Evolutionary conservation across 2,329 filamentous ascomycete genomes (phyloP).

Genomic region (Xylariaceae sp.): DNA sequence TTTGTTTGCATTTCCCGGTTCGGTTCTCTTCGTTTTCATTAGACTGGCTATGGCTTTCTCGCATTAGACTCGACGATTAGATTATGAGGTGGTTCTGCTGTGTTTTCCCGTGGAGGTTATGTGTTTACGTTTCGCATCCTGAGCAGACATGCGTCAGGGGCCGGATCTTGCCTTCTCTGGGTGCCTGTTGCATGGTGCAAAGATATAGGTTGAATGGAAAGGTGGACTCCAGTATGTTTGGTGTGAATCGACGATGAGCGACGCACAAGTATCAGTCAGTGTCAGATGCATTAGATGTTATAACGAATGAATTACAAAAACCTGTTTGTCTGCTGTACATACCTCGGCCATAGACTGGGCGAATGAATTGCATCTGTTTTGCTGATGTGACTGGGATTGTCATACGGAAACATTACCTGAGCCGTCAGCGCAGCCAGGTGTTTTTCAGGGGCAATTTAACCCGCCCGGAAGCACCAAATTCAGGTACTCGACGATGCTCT

Average conservation of each 20-base stretch:
- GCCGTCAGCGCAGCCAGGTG: no score
- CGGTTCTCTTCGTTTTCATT: constrained; percentile 29
- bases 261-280: constrained; percentile 16
- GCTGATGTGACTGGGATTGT: no score
- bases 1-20: constrained; percentile 36
- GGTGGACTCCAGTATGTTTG: constrained; percentile 16
- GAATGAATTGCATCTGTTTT: no score
- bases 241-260: constrained; percentile 24
- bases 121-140: constrained; percentile 27
- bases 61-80: constrained; percentile 37
- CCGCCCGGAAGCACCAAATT: no score
- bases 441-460: no score
- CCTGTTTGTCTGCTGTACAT: constrained; percentile 3
- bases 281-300: constrained; percentile 20
- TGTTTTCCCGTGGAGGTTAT: constrained; percentile 26
- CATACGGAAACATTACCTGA: no score
- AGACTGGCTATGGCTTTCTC: constrained; percentile 32
- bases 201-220: constrained; percentile 25
- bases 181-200: constrained; percentile 28
- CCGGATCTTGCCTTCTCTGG: constrained; percentile 21
- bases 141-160: constrained; percentile 18
- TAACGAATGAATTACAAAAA: constrained; percentile 19
- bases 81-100: constrained; percentile 24
- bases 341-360: no score
- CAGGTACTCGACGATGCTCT: no score